These are phyloP conservation scores for Entomophthora muscae DNA, from an alignment of 371 early-diverging fungal genomes.

Conservation along the genomic window DNA sequence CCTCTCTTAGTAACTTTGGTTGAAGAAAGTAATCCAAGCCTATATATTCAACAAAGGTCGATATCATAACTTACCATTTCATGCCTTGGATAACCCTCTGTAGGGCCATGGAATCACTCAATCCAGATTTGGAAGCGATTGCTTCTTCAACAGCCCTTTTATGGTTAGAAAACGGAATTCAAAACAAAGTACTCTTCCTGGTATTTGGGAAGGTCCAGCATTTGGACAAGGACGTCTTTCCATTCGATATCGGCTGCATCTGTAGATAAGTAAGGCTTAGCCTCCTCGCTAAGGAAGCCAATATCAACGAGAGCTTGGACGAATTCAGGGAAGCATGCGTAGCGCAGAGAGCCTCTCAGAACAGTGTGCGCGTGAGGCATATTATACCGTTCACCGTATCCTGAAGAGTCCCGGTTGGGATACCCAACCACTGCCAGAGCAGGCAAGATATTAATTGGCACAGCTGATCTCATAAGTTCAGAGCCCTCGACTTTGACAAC, in stretches of 20 bases:
- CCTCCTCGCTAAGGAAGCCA: slow-evolving; percentile 76
- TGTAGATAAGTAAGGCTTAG: slow-evolving; percentile 36
- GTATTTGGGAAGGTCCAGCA: neutral
- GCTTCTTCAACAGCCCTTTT: slow-evolving; percentile 9
- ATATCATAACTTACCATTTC: slow-evolving; percentile 10
- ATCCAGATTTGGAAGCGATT: slow-evolving; percentile 1
- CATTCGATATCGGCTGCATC: slow-evolving; percentile 45
- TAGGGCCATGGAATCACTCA: neutral
- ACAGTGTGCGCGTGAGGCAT: slow-evolving; percentile 44
- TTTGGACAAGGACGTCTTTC: slow-evolving; percentile 19
- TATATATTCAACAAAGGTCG: no score
- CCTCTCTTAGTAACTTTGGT: slow-evolving; percentile 7
- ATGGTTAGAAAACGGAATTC: neutral
- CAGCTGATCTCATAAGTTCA: slow-evolving; percentile 44
- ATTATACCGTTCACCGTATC: slow-evolving; percentile 44
- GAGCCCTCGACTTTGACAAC: slow-evolving; percentile 33
- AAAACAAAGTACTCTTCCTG: slow-evolving; percentile 18
- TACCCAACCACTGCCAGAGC: slow-evolving; percentile 72
- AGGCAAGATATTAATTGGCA: slow-evolving; percentile 45
- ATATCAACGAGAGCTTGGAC: slow-evolving; percentile 29
- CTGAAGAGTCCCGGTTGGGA: slow-evolving; percentile 62
- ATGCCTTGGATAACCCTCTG: slow-evolving; percentile 2
- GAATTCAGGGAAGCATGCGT: slow-evolving; percentile 12
- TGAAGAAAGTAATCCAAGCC: slow-evolving; percentile 5
- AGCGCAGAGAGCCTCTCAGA: slow-evolving; percentile 74